Evolutionary conservation across 345 rosid species (phyloP).

Genomic region (Eucalyptus marginata): DNA sequence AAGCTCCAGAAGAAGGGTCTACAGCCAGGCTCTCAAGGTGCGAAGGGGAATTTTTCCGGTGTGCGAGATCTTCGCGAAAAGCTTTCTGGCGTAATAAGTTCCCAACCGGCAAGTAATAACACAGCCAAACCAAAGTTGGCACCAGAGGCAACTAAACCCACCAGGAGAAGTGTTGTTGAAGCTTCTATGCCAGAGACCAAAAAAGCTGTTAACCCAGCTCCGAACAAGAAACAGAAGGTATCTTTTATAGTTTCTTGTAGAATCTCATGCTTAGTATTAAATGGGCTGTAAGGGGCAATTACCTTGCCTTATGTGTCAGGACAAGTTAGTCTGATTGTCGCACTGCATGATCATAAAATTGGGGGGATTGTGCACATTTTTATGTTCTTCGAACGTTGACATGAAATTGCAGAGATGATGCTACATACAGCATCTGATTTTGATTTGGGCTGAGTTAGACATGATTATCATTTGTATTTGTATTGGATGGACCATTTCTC

Average conservation of each 20-base stretch:
- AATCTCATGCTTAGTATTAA: not conserved
- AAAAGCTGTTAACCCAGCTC: slow-evolving; percentile 24
- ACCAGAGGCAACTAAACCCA: slow-evolving; percentile 35
- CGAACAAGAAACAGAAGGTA: slow-evolving; percentile 36
- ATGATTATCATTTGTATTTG: not conserved
- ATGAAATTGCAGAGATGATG: not conserved
- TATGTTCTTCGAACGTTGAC: not conserved
- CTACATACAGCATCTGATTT: not conserved
- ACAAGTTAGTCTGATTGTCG: not conserved
- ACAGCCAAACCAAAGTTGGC: slow-evolving; percentile 37
- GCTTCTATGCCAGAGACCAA: slow-evolving; percentile 41
- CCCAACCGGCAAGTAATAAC: slow-evolving; percentile 41
- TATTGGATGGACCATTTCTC: not conserved
- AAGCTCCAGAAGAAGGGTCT: slow-evolving; percentile 74
- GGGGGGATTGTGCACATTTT: not conserved
- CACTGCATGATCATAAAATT: not conserved
- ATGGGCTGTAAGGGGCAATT: not conserved
- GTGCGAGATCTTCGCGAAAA: slow-evolving; percentile 76
- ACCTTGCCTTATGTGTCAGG: not conserved
- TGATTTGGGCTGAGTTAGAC: not conserved
- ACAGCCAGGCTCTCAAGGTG: slow-evolving; percentile 34
- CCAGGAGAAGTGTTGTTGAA: slow-evolving; percentile 51
- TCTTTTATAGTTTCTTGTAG: not conserved
- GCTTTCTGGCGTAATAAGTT: slow-evolving; percentile 70
- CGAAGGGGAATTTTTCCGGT: slow-evolving; percentile 40